A percentile compares a stretch with the other conserved stretches of the same genome.
phyloP scores from a whole-genome alignment of 2,329 filamentous ascomycete genomes.

The Fusarium graminum region DNA sequence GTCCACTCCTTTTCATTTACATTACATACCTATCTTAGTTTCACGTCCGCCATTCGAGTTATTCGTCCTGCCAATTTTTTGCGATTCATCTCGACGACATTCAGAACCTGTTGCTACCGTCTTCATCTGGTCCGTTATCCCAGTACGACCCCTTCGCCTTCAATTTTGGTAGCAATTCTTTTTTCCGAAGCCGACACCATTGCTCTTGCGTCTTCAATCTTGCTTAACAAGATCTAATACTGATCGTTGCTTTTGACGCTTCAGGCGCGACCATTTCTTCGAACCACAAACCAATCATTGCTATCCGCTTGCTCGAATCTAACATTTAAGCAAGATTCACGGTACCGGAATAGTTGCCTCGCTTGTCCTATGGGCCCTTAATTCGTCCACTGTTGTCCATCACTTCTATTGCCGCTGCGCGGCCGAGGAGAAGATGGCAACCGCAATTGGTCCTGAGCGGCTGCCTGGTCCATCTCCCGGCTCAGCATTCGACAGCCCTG shows the following conservation, averaged over 20 bases:
- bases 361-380: conserved; percentile 57
- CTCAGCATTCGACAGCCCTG: conserved; percentile 45
- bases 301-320: conserved; percentile 14
- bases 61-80: conserved; percentile 46
- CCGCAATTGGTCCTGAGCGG: conserved; percentile 56
- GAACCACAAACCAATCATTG: conserved; percentile 9
- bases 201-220: conserved; percentile 20
- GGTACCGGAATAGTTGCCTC: conserved; percentile 16
- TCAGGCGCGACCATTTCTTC: conserved; percentile 31
- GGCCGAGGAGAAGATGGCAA: conserved; percentile 61
- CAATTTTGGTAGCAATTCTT: conserved; percentile 24
- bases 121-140: conserved; percentile 43
- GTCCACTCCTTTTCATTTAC: conserved; percentile 66
- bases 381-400: conserved; percentile 56
- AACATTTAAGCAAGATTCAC: conserved; percentile 26
- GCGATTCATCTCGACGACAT: conserved; percentile 41
- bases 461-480: conserved; percentile 50
- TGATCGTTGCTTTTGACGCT: conserved; percentile 39
- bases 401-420: conserved; percentile 63
- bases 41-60: conserved; percentile 35
- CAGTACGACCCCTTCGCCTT: conserved; percentile 20
- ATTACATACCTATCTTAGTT: conserved; percentile 47
- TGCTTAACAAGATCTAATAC: conserved; percentile 34
- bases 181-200: conserved; percentile 20
- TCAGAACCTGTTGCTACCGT: conserved; percentile 36